phyloP scores from a whole-genome alignment of 2,329 filamentous ascomycete species.

The Aquanectria penicillioides region DNA sequence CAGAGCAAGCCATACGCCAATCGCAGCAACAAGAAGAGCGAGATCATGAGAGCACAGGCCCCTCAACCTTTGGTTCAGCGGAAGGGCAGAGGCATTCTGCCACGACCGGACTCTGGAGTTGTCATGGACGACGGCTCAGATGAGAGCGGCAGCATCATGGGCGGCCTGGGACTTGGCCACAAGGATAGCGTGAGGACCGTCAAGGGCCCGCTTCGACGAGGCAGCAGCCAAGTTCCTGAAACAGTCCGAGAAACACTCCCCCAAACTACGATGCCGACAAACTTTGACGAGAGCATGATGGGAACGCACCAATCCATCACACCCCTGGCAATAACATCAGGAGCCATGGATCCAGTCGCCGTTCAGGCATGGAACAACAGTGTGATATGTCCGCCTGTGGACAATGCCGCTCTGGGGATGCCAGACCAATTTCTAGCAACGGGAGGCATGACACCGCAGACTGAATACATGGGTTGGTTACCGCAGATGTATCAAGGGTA shows the following conservation, averaged over 20 bases:
- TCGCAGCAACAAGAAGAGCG: constrained; percentile 52
- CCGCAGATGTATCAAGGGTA: constrained; percentile 41
- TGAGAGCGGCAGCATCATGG: constrained; percentile 47
- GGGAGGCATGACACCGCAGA: constrained; percentile 38
- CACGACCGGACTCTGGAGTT: constrained; percentile 51
- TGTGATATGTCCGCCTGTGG: constrained; percentile 36
- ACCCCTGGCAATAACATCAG: constrained; percentile 15
- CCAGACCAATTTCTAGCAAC: constrained; percentile 36
- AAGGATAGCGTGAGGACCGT: constrained; percentile 47
- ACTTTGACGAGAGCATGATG: constrained; percentile 33
- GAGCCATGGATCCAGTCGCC: constrained; percentile 29
- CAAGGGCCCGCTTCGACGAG: constrained; percentile 26
- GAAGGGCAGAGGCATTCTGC: constrained; percentile 38
- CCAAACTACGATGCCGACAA: constrained; percentile 17
- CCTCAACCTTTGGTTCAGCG: constrained; percentile 34
- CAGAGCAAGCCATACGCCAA: constrained; percentile 53
- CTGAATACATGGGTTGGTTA: constrained; percentile 38
- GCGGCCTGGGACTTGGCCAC: constrained; percentile 33
- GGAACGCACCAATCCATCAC: constrained; percentile 35
- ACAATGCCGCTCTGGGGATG: constrained; percentile 31
- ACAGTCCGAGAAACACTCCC: constrained; percentile 34
- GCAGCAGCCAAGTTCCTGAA: constrained; percentile 40
- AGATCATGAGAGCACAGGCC: constrained; percentile 36
- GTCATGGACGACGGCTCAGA: constrained; percentile 52
- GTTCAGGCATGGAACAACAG: constrained; percentile 46